phyloP scores from a whole-genome alignment of 805 yeast genomes.

The Saccharomycopsis babjevae region DNA sequence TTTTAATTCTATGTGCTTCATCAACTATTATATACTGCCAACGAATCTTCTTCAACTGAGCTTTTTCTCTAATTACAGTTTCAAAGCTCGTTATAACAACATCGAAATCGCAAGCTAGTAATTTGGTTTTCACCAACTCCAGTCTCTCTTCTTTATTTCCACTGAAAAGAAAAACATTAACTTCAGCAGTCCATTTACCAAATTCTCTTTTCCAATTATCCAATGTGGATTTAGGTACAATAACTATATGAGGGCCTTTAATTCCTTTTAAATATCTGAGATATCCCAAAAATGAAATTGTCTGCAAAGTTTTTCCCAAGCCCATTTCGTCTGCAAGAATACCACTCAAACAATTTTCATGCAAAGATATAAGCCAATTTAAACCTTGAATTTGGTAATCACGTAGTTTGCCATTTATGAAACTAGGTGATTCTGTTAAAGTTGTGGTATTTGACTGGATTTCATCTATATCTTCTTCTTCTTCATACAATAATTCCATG shows the following conservation, averaged over 20 bases:
- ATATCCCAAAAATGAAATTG: conserved; percentile 85
- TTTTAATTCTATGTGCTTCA: conserved; percentile 94
- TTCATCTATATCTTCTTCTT: conserved; percentile 44
- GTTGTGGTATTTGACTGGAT: conserved; percentile 46
- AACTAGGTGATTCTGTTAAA: conserved; percentile 80
- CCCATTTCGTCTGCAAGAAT: conserved; percentile 99
- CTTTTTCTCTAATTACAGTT: conserved; percentile 83
- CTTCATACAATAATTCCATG: conserved; percentile 79
- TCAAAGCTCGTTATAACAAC: conserved; percentile 88
- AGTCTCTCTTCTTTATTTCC: conserved; percentile 81
- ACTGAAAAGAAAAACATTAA: conserved; percentile 71
- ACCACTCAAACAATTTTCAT: conserved; percentile 84
- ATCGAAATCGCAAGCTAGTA: conserved; percentile 73
- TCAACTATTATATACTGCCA: conserved; percentile 95
- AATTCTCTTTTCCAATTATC: conserved; percentile 97
- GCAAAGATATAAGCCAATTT: conserved; percentile 85
- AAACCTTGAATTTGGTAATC: conserved; percentile 93
- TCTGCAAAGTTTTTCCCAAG: conserved; percentile 89
- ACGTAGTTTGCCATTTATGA: conserved; percentile 62
- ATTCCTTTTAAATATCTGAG: conserved; percentile 66
- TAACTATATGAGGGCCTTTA: conserved; percentile 83
- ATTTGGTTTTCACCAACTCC: conserved; percentile 43
- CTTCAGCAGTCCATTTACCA: conserved; percentile 93
- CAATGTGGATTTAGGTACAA: conserved; percentile 91
- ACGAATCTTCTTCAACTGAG: conserved; percentile 64